phyloP scores from a whole-genome alignment of 371 early-diverging fungal species.

The Rhizopus delemar region DNA sequence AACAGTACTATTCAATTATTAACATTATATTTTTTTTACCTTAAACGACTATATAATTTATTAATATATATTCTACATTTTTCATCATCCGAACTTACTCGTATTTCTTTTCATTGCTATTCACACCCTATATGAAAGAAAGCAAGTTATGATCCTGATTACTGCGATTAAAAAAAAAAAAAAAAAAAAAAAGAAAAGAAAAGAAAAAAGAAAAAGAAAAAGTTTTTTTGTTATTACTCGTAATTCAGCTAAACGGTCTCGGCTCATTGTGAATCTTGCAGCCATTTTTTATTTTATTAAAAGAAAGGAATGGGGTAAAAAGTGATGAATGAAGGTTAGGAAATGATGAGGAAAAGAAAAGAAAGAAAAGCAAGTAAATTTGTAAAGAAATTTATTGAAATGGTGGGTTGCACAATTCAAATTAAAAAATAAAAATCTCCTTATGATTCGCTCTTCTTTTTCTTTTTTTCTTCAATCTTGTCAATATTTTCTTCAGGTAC shows the following conservation, averaged over 20 bases:
- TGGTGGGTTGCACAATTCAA: slow-evolving; percentile 9
- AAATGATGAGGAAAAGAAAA: slow-evolving; percentile 18
- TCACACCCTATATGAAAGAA: slow-evolving; percentile 23
- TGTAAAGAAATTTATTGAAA: not conserved
- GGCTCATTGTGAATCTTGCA: slow-evolving; percentile 56
- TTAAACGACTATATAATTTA: slow-evolving; percentile 36
- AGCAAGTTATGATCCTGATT: not conserved
- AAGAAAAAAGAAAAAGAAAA: not conserved
- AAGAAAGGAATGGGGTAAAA: slow-evolving; percentile 22
- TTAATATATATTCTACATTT: too few species aligned
- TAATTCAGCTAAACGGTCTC: slow-evolving; percentile 54
- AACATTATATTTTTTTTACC: slow-evolving; percentile 24
- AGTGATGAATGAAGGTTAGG: slow-evolving; percentile 4
- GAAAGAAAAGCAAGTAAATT: slow-evolving; percentile 12
- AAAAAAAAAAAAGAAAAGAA: not conserved
- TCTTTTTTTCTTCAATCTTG: slow-evolving; percentile 65
- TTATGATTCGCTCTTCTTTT: slow-evolving; percentile 38
- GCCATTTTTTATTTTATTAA: slow-evolving; percentile 27
- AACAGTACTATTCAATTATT: not conserved
- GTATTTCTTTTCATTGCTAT: slow-evolving; percentile 42
- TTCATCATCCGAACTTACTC: slow-evolving; percentile 35
- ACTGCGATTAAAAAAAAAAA: not conserved
- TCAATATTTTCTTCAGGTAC: slow-evolving; percentile 72
- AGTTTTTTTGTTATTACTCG: slow-evolving; percentile 27
- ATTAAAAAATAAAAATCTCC: slow-evolving; percentile 7